Evolutionary conservation across 2,329 filamentous ascomycete species (phyloP).

Genomic region (Arthroderma sp.): DNA sequence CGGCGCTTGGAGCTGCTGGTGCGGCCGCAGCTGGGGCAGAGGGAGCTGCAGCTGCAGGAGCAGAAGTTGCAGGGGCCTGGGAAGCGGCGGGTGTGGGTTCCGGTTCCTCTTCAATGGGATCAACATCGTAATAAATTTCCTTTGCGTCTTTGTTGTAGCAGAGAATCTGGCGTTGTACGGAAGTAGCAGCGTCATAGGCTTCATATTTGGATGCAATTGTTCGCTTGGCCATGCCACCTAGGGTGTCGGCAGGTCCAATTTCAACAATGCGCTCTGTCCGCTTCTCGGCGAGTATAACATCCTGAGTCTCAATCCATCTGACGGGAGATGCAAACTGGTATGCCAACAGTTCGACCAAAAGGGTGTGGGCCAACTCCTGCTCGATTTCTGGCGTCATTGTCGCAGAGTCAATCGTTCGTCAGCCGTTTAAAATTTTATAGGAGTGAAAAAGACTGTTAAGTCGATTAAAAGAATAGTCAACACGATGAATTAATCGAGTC

Average conservation of each 20-base stretch:
- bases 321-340: conserved; percentile 99
- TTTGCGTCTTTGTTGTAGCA: conserved; percentile 99
- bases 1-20: conserved; percentile 53
- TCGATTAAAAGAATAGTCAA: too few species aligned
- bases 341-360: conserved; percentile 95
- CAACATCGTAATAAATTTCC: conserved; percentile 98
- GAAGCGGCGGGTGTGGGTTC: conserved; percentile 37
- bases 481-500: too few species aligned
- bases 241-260: conserved; percentile 88
- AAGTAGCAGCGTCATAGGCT: conserved; percentile 93
- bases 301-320: conserved; percentile 99
- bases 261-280: conserved; percentile 95
- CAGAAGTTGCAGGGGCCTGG: conserved; percentile 25
- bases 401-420: conserved; percentile 10
- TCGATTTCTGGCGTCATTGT: conserved; percentile 96
- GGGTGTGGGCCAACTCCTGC: conserved; percentile 96
- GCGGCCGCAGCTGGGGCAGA: conserved; percentile 42
- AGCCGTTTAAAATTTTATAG: too few species aligned
- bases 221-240: conserved; percentile 93
- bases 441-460: too few species aligned
- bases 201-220: conserved; percentile 96
- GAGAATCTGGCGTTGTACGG: conserved; percentile 89
- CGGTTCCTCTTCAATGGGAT: conserved; percentile 83
- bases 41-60: conserved; percentile 32
- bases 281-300: conserved; percentile 96